phyloP scores from a whole-genome alignment of 2,329 filamentous ascomycete species.

The Aspergillus pseudotamarii region DNA sequence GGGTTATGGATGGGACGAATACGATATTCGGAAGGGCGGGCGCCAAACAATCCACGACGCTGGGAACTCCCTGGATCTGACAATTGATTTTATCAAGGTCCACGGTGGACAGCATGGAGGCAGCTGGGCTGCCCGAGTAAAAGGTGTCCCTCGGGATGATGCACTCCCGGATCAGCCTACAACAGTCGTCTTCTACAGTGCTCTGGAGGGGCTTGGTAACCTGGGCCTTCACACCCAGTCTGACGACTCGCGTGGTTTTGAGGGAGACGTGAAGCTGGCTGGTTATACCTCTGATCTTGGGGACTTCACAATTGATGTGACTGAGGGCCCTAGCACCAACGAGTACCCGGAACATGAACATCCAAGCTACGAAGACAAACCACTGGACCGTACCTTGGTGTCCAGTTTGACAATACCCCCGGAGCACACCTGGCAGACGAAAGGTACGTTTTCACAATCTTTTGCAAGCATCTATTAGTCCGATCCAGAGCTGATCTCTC shows the following conservation, averaged over 20 bases:
- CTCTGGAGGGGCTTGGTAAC: constrained; percentile 73
- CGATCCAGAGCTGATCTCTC: neutral
- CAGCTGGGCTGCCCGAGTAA: constrained; percentile 88
- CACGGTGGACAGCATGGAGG: constrained; percentile 83
- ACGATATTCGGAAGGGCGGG: constrained; percentile 85
- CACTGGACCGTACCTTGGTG: constrained; percentile 75
- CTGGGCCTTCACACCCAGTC: constrained; percentile 62
- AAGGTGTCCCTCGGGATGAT: constrained; percentile 74
- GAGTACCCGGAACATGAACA: constrained; percentile 61
- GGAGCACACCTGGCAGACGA: constrained; percentile 80
- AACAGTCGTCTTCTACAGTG: constrained; percentile 78
- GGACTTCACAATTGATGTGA: constrained; percentile 77
- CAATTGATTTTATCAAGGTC: constrained; percentile 90
- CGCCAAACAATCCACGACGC: constrained; percentile 89
- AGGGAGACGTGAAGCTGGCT: constrained; percentile 66
- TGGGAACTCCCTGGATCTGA: constrained; percentile 85
- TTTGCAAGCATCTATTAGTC: neutral
- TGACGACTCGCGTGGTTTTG: constrained; percentile 55
- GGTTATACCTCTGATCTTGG: constrained; percentile 75
- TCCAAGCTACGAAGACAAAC: constrained; percentile 67
- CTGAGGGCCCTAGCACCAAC: constrained; percentile 68
- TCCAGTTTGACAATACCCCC: constrained; percentile 68
- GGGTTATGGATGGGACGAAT: constrained; percentile 97
- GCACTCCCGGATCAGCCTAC: constrained; percentile 70
- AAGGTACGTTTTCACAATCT: constrained; percentile 54